Evolutionary conservation across 805 yeast species (phyloP), one percentile per base, ranked within the genome.

Genomic region (Wickerhamiella brachini): DNA sequence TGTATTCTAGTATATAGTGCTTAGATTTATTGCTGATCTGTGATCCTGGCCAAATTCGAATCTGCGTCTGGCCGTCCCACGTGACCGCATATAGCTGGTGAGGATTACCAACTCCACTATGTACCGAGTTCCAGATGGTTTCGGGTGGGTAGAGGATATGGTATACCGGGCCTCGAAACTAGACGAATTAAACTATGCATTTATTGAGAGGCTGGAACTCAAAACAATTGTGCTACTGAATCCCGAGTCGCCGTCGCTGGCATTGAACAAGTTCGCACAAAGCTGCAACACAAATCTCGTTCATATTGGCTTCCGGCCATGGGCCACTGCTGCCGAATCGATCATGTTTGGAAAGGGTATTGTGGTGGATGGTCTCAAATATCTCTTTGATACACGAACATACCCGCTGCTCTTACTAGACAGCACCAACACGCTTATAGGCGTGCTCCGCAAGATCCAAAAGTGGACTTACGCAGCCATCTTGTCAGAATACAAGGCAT

Each of bases 381-480:
- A 80, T 17, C 61, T 86, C 6, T 68, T 90, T 42, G 80, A 90
- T 62, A 66, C 61, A 31, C 69, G 75, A 23, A 70, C 81, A 56
- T 80, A 83, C 59, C 88, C 88, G 49, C 64, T 85, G 5, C 68
- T 90, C 45, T 65, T 90, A 13, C 79, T 93, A 21, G 97, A 93
- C 62, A 77, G 83, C 39, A 81, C 89, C 6, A 81, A 83, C 53
- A 78, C 93, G 12, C 73, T 89, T 18, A 77, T 87, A 10, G 96
- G 97, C 0, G 71, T 89, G 2, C 67, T 93, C 34, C 71, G 98
- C 49, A 81, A 83, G 62, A 71, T 89, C 41, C 93, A 86, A 65
- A 83, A 83, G 66, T 90, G 97, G 97, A 82, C 80, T 58, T 83
- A 83, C 62, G 79, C 89, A 22, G 81, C 94, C 18, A 79, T 90